Conservation (phyloP, 2,329 filamentous ascomycete species). For the Fusarium buharicum region DNA sequence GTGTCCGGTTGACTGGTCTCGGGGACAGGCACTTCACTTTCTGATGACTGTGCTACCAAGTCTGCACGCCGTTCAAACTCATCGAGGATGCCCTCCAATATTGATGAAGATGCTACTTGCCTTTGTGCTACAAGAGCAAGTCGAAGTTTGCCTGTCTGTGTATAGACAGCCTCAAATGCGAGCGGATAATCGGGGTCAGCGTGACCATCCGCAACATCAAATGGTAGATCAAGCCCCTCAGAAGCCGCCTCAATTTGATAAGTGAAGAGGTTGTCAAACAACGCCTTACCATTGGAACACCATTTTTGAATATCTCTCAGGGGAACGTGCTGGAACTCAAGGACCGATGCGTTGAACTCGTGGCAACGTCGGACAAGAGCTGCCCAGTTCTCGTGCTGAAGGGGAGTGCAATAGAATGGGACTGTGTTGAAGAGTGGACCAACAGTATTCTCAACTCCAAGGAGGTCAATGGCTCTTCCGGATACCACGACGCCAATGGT, state of each 20-base stretch:
- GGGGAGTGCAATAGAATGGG: slow-evolving; percentile 69
- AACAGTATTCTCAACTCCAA: slow-evolving; percentile 72
- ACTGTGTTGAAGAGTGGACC: slow-evolving; percentile 93
- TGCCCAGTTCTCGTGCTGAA: slow-evolving; percentile 63
- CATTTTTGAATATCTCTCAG: slow-evolving; percentile 85
- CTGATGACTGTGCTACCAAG: slow-evolving; percentile 17
- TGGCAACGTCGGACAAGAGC: slow-evolving; percentile 73
- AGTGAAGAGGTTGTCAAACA: slow-evolving; percentile 86
- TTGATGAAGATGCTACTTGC: slow-evolving; percentile 47
- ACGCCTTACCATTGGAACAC: slow-evolving; percentile 66
- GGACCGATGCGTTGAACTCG: slow-evolving; percentile 71
- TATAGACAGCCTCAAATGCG: slow-evolving; percentile 77
- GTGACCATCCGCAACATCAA: slow-evolving; percentile 63
- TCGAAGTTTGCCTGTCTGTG: slow-evolving; percentile 57
- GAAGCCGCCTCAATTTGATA: slow-evolving; percentile 69
- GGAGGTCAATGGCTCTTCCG: slow-evolving; percentile 76
- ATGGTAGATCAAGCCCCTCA: slow-evolving; percentile 55
- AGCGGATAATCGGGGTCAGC: slow-evolving; percentile 75
- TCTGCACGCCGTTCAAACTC: slow-evolving; percentile 48
- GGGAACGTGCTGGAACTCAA: slow-evolving; percentile 78
- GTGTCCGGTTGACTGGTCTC: not conserved
- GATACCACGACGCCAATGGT: slow-evolving; percentile 81
- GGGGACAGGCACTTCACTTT: slow-evolving; percentile 17
- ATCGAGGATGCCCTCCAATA: slow-evolving; percentile 50
- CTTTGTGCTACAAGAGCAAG: slow-evolving; percentile 70